Base-by-base conservation (phyloP, 345 rosid genomes). In the Brassica nigra region DNA sequence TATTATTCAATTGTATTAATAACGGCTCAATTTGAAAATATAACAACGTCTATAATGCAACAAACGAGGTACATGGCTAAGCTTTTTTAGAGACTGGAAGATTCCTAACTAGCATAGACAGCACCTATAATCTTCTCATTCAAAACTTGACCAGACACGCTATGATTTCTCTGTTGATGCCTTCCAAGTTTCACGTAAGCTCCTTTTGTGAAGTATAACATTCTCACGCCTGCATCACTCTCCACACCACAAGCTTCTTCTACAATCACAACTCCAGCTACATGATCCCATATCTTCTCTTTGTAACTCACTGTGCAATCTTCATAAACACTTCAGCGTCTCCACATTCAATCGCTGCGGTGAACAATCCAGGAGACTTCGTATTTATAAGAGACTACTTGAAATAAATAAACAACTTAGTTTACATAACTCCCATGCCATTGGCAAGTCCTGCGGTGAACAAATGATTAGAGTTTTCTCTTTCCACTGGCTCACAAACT, bases 231-330 rank as follows among this genome's bases (percentile, higher is more conserved):
- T 1, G 95, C 98, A 86, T 94, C 97, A 57, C 90, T 94, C 81
- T 90, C 98, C 71, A 91, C 94, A 63, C 98, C 97, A 57, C 97
- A 95, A 7, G 97, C 98, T 87, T 91, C 97, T 84, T 94, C 90
- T 66, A 89, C 85, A 9, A 91, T 94, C 52, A 90, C 82, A 4
- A 91, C 95, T 57, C 92, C 98, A 29, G 97, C 98, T 4, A 95
- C 97, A 39, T 91, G 97, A 83, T 94, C 98, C 98, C 98, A 90
- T 83, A 91, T 90, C 85, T 91, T 94, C 87, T 91, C 97, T 79
- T 90, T 91, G 88, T 94, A 94, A 20, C 95, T 93, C 9, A 76
- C 62, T 88, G 84, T 7, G 97, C 92, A 84, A 94, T 91, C 86
- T 94, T 94, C 95, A 91, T 91, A 68, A 89, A 88, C 71, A 94